Base-by-base conservation (phyloP, 169 alveolate species). In the Eimeria necatrix region DNA sequence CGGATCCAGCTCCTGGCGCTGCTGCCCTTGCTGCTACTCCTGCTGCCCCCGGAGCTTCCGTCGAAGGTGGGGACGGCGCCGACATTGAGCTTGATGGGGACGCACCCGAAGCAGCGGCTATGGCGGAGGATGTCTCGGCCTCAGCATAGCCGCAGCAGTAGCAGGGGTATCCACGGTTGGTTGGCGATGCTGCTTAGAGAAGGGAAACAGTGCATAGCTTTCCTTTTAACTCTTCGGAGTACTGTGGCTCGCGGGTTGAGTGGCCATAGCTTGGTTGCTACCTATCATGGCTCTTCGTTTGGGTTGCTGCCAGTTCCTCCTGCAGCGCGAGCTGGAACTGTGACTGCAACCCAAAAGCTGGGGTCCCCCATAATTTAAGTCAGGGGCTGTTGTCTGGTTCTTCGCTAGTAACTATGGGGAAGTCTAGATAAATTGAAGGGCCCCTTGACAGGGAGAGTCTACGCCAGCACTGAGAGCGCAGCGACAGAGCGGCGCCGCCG, bases 1-100 rank as follows among this genome's bases (percentile, higher is more conserved):
- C 89, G 7, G 9, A 53, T 4, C 56, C 91, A 41, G 91, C 73
- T 56, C 81, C 74, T 32, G 80, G 48, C 16, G 92, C 89, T 24
- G 61, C 80, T 85, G 92, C 92, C 4, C 59, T 52, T 7, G 22
- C 92, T 26, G 51, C 80, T 84, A 46, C 92, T 32, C 80, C 92
- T n/a, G 64, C 92, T 6, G 64, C 76, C 32, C 46, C 81, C 24
- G 80, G 41, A n/a, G 80, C 56, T 52, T 80, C 76, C 24, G 74
- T 41, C 61, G 80, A 32, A 6, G 61, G 59, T 14, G 81, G 59
- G 49, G 78, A 56, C 49, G 76, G 64, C 32, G 92, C 80, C 24
- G 92, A 85, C 92, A 61, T 85, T 85, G 92, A 85, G 24, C 60
- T 85, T 14, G 92, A 85, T 51, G 92, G 92, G 48, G 92, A 56